These are phyloP conservation scores for Kazachstania sp. DNA, from an alignment of 1,139 yeast genomes.

Conservation along the genomic window DNA sequence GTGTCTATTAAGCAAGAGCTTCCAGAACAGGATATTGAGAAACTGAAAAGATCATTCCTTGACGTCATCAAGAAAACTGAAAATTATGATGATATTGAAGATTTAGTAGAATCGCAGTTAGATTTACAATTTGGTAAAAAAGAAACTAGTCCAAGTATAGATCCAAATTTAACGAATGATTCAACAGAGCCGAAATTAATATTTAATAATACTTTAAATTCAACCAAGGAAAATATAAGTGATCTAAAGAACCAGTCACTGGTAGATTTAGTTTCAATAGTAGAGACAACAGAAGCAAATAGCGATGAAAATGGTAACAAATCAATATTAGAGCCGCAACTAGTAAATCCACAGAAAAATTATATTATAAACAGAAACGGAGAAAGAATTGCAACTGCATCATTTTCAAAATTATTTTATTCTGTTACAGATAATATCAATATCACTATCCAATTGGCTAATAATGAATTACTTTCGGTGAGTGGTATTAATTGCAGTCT, in stretches of 20 bases:
- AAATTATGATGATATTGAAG: constrained; percentile 21
- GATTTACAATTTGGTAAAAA: constrained; percentile 20
- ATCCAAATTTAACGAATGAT: constrained; percentile 4
- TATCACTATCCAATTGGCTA: constrained; percentile 31
- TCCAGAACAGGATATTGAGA: constrained; percentile 1
- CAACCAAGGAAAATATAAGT: background rate
- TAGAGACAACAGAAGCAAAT: background rate
- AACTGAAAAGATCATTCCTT: constrained; percentile 16
- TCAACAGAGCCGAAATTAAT: constrained; percentile 2
- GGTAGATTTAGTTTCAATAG: background rate
- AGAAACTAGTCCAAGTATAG: constrained; percentile 3
- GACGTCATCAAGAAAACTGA: constrained; percentile 13
- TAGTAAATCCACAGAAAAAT: constrained; percentile 28
- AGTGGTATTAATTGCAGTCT: constrained; percentile 30
- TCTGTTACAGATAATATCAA: constrained; percentile 44
- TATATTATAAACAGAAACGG: constrained; percentile 33
- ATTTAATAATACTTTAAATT: background rate
- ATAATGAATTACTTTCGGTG: constrained; percentile 10
- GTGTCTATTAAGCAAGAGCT: background rate
- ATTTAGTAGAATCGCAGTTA: constrained; percentile 22
- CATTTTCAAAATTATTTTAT: constrained; percentile 38
- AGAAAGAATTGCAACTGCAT: constrained; percentile 26
- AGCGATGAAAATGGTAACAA: background rate
- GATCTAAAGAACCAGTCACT: constrained; percentile 1
- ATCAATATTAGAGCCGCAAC: constrained; percentile 19